phyloP scores from a whole-genome alignment of 495 filamentous ascomycete species.

The Penicillium coffeae region DNA sequence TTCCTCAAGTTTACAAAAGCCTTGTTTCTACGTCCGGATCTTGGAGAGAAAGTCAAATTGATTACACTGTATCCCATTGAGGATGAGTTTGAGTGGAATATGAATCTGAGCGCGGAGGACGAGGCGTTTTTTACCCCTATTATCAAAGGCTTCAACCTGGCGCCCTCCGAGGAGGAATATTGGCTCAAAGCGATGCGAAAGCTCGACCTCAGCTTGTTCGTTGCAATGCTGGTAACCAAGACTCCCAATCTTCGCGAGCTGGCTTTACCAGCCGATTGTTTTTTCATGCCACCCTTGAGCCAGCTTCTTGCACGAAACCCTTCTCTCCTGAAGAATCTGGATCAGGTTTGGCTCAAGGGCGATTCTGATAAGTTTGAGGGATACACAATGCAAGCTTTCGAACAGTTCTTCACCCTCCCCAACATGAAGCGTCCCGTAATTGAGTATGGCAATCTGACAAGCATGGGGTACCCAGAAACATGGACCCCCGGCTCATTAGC shows the following conservation, averaged over 20 bases:
- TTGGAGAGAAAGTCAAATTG: slow-evolving; percentile 15
- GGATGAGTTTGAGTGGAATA: not conserved
- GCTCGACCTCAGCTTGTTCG: slow-evolving; percentile 11
- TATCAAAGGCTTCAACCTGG: not conserved
- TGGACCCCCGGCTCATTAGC: slow-evolving; percentile 13
- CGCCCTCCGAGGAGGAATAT: not conserved
- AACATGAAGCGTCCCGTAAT: slow-evolving; percentile 4
- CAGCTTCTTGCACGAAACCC: slow-evolving; percentile 15
- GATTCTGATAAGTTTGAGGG: not conserved
- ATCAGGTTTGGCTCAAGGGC: slow-evolving; percentile 7
- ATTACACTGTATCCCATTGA: not conserved
- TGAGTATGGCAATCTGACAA: slow-evolving; percentile 14
- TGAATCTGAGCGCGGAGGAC: not conserved
- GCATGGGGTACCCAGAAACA: slow-evolving; percentile 6
- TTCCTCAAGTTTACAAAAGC: slow-evolving; percentile 12
- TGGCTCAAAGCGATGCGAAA: not conserved
- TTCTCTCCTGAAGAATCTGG: slow-evolving; percentile 16
- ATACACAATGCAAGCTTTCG: slow-evolving; percentile 3
- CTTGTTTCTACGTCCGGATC: slow-evolving; percentile 13
- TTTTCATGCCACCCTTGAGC: slow-evolving; percentile 7
- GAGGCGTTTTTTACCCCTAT: not conserved
- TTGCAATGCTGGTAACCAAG: slow-evolving; percentile 16
- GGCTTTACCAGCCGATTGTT: slow-evolving; percentile 6
- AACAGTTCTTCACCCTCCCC: slow-evolving; percentile 12
- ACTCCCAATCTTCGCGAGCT: slow-evolving; percentile 24